These are phyloP conservation scores for Monosporozyma aerobia DNA, from an alignment of 805 yeast species.

Conservation along the genomic window DNA sequence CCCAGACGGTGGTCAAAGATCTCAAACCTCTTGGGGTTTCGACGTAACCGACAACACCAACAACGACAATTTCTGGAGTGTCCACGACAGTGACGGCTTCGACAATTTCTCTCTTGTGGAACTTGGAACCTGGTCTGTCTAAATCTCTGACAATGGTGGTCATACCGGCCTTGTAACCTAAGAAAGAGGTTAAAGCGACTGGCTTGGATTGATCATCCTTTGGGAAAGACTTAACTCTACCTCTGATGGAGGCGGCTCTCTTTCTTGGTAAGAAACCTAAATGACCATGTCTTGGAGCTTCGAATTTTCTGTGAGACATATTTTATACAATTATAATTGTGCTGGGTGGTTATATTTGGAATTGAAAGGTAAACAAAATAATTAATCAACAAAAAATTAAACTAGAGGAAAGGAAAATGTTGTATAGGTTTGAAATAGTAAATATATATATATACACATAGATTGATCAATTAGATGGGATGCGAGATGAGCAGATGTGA, in stretches of 20 bases:
- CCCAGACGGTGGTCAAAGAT: conserved; percentile 99
- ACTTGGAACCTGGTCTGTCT: conserved; percentile 99
- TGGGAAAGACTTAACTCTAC: conserved; percentile 99
- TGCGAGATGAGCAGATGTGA: no score
- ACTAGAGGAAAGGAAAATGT: background rate
- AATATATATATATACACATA: no score
- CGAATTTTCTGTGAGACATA: conserved; percentile 99
- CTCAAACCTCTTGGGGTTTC: conserved; percentile 99
- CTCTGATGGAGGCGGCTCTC: conserved; percentile 98
- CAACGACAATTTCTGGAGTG: conserved; percentile 98
- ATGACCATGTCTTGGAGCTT: conserved; percentile 99
- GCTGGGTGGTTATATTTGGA: conserved; percentile 6
- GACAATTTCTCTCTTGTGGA: conserved; percentile 99
- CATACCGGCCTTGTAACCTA: conserved; percentile 99
- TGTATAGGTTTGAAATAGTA: no score
- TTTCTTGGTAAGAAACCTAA: conserved; percentile 99
- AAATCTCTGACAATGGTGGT: conserved; percentile 99
- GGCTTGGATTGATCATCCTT: conserved; percentile 97
- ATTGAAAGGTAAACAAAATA: background rate
- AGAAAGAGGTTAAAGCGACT: conserved; percentile 97
- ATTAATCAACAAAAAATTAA: no score
- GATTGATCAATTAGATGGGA: no score
- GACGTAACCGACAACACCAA: conserved; percentile 99
- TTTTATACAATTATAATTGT: conserved; percentile 1
- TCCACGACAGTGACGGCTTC: conserved; percentile 99